Evolutionary conservation across 2,329 filamentous ascomycete species (phyloP).

Genomic region (Aspergillus sp.): DNA sequence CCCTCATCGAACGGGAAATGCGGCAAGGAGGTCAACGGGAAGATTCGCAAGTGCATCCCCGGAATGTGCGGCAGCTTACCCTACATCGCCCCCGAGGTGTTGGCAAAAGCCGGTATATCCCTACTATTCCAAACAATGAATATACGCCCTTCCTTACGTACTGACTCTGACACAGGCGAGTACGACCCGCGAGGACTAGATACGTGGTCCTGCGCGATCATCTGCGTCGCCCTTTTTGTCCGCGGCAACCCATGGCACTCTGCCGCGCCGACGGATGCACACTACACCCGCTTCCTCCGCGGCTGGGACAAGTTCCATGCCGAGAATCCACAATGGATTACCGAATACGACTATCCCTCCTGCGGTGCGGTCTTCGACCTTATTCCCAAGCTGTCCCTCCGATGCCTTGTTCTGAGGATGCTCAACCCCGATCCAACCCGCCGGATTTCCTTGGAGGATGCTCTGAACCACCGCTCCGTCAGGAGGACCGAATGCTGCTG

Average conservation of each 20-base stretch:
- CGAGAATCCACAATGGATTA: conserved; percentile 45
- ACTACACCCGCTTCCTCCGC: conserved; percentile 55
- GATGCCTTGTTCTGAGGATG: conserved; percentile 68
- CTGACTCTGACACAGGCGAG: conserved; percentile 28
- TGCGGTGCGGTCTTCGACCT: conserved; percentile 55
- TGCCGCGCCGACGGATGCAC: conserved; percentile 48
- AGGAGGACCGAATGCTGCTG: conserved; percentile 72
- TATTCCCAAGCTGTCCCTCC: conserved; percentile 43
- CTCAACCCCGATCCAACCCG: conserved; percentile 65
- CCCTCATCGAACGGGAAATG: conserved; percentile 64
- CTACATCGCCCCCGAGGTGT: conserved; percentile 79
- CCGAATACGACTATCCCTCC: conserved; percentile 56
- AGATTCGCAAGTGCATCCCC: conserved; percentile 61
- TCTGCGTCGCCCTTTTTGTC: conserved; percentile 69
- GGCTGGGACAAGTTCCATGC: conserved; percentile 62
- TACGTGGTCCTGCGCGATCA: conserved; percentile 76
- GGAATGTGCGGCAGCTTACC: conserved; percentile 78
- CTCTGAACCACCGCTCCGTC: conserved; percentile 62
- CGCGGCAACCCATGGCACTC: conserved; percentile 65
- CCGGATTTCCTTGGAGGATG: conserved; percentile 60
- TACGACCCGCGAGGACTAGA: conserved; percentile 74
- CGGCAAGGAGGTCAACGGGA: conserved; percentile 62
- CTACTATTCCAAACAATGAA: background rate
- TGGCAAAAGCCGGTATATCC: conserved; percentile 54
- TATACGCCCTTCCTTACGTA: background rate